Percentiles rank a stretch among this genome's conserved stretches.
Conservation (phyloP, 2,329 filamentous ascomycete genomes). For the Aurifilum marmelostoma region DNA sequence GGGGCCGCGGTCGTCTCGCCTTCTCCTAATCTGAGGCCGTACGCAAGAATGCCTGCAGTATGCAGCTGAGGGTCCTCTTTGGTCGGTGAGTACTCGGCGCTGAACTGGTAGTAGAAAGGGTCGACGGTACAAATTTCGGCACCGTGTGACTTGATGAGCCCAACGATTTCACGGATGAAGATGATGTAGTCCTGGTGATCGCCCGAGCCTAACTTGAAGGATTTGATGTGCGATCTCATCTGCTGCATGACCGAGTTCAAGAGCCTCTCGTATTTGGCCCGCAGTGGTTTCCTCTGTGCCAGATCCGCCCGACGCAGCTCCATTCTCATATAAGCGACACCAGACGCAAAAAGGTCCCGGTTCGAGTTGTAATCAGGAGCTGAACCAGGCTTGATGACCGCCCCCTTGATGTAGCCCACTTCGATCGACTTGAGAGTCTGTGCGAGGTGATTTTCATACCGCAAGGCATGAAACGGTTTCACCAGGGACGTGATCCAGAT, state of each 20-base stretch:
- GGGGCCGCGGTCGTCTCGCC: slow-evolving; percentile 51
- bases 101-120: slow-evolving; percentile 60
- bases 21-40: slow-evolving; percentile 58
- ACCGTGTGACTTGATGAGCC: slow-evolving; percentile 57
- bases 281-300: slow-evolving; percentile 41
- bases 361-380: slow-evolving; percentile 54
- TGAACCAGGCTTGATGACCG: slow-evolving; percentile 41
- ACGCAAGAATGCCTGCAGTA: slow-evolving; percentile 58
- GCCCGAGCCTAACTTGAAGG: slow-evolving; percentile 38
- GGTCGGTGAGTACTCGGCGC: slow-evolving; percentile 58
- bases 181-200: slow-evolving; percentile 53
- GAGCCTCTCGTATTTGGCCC: slow-evolving; percentile 46
- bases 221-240: slow-evolving; percentile 54
- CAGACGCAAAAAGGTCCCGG: slow-evolving; percentile 53
- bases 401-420: slow-evolving; percentile 48
- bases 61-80: slow-evolving; percentile 60
- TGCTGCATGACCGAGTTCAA: slow-evolving; percentile 56
- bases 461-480: slow-evolving; percentile 51
- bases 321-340: slow-evolving; percentile 55
- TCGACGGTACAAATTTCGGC: slow-evolving; percentile 58
- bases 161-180: slow-evolving; percentile 57
- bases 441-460: slow-evolving; percentile 55
- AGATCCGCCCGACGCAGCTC: slow-evolving; percentile 46
- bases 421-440: slow-evolving; percentile 48
- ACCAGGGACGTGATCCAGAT: slow-evolving; percentile 58